These are phyloP conservation scores for Pichia kudriavzevii DNA, from an alignment of 1,139 yeast genomes.

Conservation along the genomic window DNA sequence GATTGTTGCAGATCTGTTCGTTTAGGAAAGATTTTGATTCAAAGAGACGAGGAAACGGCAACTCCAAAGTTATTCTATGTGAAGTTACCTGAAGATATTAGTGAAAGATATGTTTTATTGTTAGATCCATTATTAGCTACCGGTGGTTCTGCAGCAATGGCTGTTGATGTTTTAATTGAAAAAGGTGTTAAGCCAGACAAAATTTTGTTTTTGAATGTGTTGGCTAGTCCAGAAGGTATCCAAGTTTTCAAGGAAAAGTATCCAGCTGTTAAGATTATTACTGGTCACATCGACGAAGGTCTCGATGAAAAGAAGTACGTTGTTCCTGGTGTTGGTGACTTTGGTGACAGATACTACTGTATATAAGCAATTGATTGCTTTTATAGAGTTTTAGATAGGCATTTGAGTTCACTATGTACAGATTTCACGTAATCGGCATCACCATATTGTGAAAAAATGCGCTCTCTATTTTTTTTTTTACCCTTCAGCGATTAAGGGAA, in stretches of 20 bases:
- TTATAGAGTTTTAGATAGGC: neutral
- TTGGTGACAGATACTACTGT: slow-evolving; percentile 96
- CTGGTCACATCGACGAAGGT: slow-evolving; percentile 86
- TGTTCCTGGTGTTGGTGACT: slow-evolving; percentile 94
- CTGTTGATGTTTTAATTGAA: slow-evolving; percentile 78
- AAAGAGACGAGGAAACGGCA: slow-evolving; percentile 91
- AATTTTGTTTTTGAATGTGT: slow-evolving; percentile 79
- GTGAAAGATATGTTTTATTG: slow-evolving; percentile 79
- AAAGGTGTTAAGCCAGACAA: slow-evolving; percentile 85
- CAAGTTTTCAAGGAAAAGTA: slow-evolving; percentile 65
- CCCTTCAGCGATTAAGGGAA: too few relatives aligned
- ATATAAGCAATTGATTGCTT: slow-evolving; percentile 34
- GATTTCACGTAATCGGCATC: too few relatives aligned
- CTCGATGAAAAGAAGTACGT: slow-evolving; percentile 80
- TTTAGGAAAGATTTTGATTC: slow-evolving; percentile 91
- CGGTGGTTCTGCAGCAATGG: slow-evolving; percentile 97
- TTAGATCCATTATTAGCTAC: slow-evolving; percentile 98
- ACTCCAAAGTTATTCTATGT: slow-evolving; percentile 78
- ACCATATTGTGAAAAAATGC: too few relatives aligned
- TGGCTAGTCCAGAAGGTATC: slow-evolving; percentile 94
- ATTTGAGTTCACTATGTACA: too few relatives aligned
- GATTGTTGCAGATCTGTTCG: slow-evolving; percentile 95
- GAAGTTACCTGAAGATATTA: slow-evolving; percentile 86
- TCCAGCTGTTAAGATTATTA: slow-evolving; percentile 81
- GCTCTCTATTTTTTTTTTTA: too few relatives aligned